Evolutionary conservation across 225 moss, liverwort and hornwort species (phyloP), one percentile per base, ranked within the genome.

Genomic region (Polytrichum commune): DNA sequence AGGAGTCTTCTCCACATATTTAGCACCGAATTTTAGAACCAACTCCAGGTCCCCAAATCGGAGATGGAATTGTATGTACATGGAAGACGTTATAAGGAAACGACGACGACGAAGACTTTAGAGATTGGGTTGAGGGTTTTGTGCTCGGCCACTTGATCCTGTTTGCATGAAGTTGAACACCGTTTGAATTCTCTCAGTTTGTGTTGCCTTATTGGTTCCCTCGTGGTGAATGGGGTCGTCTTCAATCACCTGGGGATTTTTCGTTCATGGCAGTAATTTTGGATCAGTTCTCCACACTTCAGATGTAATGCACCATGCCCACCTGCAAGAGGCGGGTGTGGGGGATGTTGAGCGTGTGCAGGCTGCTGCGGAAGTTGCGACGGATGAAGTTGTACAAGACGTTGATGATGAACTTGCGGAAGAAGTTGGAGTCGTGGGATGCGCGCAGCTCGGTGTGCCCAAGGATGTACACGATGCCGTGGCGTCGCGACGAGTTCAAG

Each of bases 231-330:
- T 20, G 58, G 58, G 58, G 58, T 23, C 58, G 22, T 58, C 2
- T 46, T 46, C 46, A 4, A 46, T 46, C 13, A 3, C 46, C 46
- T 46, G 13, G 46, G 35, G 13, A 1, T 13, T 10, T 46, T 46
- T 46, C 4, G 46, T 13, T 46, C 4, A 4, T 46, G 13, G 2
- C 46, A 46, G 46, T 46, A 4, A 46, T 16, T 46, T 46, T 46
- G 46, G 46, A 3, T 13, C 46, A 9, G 58, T 24, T 58, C 9
- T 58, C 7, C 3, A 58, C 8, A 1, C 20, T n/a, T 93, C 80
- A 96, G 56, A 93, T 93, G 0, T 90, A 85, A 68, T 91, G 90
- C 69, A 90, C 78, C 96, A 93, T 89, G 1, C 96, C 96, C 0
- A 96, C 96, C 78, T 91, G 83, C 78, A 96, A 55, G 27, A 92